phyloP scores from a whole-genome alignment of 78 protist species.

The Tieghemostelium lacteum region DNA sequence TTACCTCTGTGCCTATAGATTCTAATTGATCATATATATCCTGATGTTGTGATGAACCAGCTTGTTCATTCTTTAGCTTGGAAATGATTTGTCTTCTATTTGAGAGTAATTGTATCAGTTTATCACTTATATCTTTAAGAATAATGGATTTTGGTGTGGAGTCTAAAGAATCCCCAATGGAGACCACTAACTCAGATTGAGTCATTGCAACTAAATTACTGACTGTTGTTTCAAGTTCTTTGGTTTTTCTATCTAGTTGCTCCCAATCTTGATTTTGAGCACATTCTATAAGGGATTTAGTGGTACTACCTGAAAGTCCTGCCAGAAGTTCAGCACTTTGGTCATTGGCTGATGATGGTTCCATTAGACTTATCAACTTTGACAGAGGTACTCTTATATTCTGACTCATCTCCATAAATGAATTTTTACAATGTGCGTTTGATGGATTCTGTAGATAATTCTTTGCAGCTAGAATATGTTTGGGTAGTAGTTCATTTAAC shows the following conservation, averaged over 20 bases:
- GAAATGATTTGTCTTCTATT: not conserved
- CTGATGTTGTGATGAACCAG: not conserved
- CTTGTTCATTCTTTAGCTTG: slow-evolving; percentile 2
- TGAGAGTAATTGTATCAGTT: not conserved
- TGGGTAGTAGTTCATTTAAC: slow-evolving; percentile 20
- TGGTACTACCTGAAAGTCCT: not conserved
- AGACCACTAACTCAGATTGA: not conserved
- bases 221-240: slow-evolving; percentile 19
- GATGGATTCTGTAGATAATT: slow-evolving; percentile 9
- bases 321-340: not conserved
- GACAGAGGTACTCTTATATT: slow-evolving; percentile 40
- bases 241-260: not conserved
- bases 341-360: slow-evolving; percentile 13
- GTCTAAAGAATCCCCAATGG: not conserved
- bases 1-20: too few species aligned
- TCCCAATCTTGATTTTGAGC: not conserved
- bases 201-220: slow-evolving; percentile 27
- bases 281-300: not conserved
- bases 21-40: not conserved
- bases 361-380: slow-evolving; percentile 24
- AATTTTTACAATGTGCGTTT: not conserved
- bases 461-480: slow-evolving; percentile 60
- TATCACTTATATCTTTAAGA: not conserved
- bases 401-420: slow-evolving; percentile 5
- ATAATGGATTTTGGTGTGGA: too few species aligned